Evolutionary conservation across 371 early-diverging fungal genomes (phyloP), one percentile per base, ranked within the genome.

Genomic region (Mucor piriformis): DNA sequence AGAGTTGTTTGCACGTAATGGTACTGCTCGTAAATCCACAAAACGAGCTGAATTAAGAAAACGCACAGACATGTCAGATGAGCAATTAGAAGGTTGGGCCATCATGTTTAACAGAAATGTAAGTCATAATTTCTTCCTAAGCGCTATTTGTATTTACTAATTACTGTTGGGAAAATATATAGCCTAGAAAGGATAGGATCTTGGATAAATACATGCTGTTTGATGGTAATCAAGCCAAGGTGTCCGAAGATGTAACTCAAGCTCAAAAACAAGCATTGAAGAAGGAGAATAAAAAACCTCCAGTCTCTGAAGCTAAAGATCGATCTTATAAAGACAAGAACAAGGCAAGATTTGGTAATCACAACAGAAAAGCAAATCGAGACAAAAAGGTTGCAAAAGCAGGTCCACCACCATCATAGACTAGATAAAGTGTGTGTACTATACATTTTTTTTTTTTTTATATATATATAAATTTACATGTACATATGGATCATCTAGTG

Each of bases 51-150:
- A 72, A 20, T 67, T 96, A 20, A 79, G 83, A 24, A 67, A 77
- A 29, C 57, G 76, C 50, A 92, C 94, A 6, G 83, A 84, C n/a
- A 82, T 93, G 86, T 81, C 86, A 0, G 92, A 96, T 61, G 95
- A 96, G 66, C 96, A 95, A 71, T 70, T 96, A 5, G 96, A 95
- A 66, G 96, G 96, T 20, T 96, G 96, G 96, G 85, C 77, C 25
- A 85, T 83, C 23, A 95, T 95, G 95, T 84, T 93, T 61, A 73
- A 75, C 25, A 79, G 93, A 53, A 91, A 93, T 66, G 94, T 91
- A 82, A 81, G 88, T 83, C 15, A 21, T 25, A 18, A 2, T 27
- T 13, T 52, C 12, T 15, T 16, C 1, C 15, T 38, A 4, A 11
- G 4, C 4, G 8, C 29, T 29, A 20, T 27, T 37, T 8, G 16